These are phyloP conservation scores for Suhomyces bokatorum DNA, from an alignment of 1,139 yeast genomes.

Conservation along the genomic window DNA sequence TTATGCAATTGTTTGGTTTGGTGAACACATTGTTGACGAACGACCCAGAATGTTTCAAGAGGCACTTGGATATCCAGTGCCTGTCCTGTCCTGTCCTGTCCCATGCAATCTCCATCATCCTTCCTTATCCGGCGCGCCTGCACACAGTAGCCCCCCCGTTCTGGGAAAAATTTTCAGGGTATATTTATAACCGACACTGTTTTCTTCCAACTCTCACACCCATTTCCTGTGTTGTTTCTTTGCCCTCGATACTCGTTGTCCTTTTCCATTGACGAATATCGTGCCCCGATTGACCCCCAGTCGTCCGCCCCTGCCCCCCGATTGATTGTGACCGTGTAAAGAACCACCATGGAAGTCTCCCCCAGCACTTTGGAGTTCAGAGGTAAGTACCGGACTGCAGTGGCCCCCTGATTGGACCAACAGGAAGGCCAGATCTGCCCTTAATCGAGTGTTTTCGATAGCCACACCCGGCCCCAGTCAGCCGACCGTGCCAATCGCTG, in stretches of 20 bases:
- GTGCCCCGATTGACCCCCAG: conserved; percentile 4
- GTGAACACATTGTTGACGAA: conserved; percentile 86
- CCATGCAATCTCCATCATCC: conserved; percentile 3
- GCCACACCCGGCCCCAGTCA: too few species aligned
- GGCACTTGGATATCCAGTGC: conserved; percentile 93
- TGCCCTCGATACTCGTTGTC: neutral
- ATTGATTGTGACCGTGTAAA: conserved; percentile 8
- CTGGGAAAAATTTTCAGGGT: conserved; percentile 11
- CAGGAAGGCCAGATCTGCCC: too few species aligned
- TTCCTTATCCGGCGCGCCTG: conserved; percentile 9
- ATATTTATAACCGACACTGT: conserved; percentile 11
- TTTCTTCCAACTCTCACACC: conserved; percentile 3
- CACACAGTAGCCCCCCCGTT: conserved; percentile 9
- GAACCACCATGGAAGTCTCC: conserved; percentile 53
- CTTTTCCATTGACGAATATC: conserved; percentile 1
- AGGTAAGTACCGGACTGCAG: conserved; percentile 51
- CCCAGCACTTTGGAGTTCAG: conserved; percentile 67
- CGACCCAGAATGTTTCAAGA: conserved; percentile 93
- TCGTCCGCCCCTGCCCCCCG: neutral
- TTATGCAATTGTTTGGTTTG: conserved; percentile 95
- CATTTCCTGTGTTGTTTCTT: neutral
- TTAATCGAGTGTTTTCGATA: too few species aligned
- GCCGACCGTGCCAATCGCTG: too few species aligned
- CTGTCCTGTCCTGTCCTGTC: too few species aligned
- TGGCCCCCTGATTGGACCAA: too few species aligned